Conservation (phyloP, 202 grass and related monocot species). For the Brachypodium distachyon region DNA sequence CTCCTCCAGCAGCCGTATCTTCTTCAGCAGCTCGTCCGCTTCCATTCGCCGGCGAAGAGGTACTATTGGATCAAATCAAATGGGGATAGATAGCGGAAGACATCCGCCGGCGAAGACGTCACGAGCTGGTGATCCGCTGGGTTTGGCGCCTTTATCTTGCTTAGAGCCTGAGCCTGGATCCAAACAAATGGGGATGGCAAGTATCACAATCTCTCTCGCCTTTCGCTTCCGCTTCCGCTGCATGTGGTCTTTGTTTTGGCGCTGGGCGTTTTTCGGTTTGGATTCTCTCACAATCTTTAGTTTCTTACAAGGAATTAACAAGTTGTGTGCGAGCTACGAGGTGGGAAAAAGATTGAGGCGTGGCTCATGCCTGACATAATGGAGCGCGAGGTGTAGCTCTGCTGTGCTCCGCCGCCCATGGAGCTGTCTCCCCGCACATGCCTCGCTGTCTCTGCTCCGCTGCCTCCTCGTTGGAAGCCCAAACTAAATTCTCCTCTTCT, state of each 20-base stretch:
- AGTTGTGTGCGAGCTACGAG: not conserved
- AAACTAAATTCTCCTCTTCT: not conserved
- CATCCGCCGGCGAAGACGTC: no score
- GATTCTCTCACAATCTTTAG: no score
- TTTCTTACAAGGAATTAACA: not conserved
- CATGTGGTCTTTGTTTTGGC: not conserved
- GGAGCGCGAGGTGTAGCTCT: not conserved
- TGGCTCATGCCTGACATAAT: not conserved
- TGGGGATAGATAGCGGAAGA: not conserved
- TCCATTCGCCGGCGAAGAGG: conserved; percentile 16
- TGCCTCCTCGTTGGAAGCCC: not conserved
- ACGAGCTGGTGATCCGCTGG: not conserved
- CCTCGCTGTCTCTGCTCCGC: not conserved
- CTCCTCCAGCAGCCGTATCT: conserved; percentile 59
- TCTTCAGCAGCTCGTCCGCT: conserved; percentile 49
- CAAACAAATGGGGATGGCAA: not conserved
- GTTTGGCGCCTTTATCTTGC: not conserved
- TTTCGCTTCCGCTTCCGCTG: conserved; percentile 14
- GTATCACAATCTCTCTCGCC: not conserved
- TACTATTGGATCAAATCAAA: not conserved
- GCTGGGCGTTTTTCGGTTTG: not conserved
- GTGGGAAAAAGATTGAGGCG: not conserved
- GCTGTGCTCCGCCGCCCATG: not conserved
- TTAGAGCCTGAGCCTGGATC: not conserved
- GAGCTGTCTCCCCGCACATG: no score